Evolutionary conservation across 192 early-diverging fungal genomes (phyloP), one percentile per base, ranked within the genome.

Genomic region (Coemansia sp.): DNA sequence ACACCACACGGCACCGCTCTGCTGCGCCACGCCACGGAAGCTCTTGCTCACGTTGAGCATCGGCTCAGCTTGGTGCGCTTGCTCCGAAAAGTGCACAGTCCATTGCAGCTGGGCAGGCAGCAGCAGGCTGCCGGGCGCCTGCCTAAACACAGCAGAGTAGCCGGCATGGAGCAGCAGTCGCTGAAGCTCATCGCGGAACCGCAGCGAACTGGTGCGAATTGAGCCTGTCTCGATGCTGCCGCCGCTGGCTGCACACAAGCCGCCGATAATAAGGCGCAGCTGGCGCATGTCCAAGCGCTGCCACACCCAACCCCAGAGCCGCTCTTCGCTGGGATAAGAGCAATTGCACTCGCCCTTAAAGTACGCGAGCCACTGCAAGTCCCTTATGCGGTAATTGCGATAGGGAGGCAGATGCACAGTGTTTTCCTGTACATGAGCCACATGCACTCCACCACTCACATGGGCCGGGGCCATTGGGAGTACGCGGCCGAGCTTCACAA

Each of bases 101-200:
- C 46, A 26, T 2, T 20, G 18, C 16, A 5, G 14, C 0, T 40
- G n/a, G 9, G 43, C 6, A 5, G 43, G 9, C 18, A 6, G 20
- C 43, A n/a, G 43, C 16, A 20, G 16, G 18, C 20, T 20, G 18
- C 43, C 46, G n/a, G 36, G 62, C 11, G 0, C 31, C 11, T 5
- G 14, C 6, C 8, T 34, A 43, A 77, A 77, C 45, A 62, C 51
- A 7, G 76, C 59, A n/a, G 70, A 64, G 46, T 72, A 77, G 2
- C 76, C 76, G 3, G 62, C 70, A 33, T 72, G 76, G 42, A 77
- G 62, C 18, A 71, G 61, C 35, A 77, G 66, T 0, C 42, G 45
- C 60, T 77, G 76, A 13, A 77, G n/a, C 59, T 72, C 70, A 35
- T 77, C 76, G 43, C 76, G 76, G 60, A 73, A 46, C 2, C 18